Evolutionary conservation across 176 grass and related monocot species (phyloP), one percentile per base, ranked within the genome.

Genomic region (Olyra latifolia): DNA sequence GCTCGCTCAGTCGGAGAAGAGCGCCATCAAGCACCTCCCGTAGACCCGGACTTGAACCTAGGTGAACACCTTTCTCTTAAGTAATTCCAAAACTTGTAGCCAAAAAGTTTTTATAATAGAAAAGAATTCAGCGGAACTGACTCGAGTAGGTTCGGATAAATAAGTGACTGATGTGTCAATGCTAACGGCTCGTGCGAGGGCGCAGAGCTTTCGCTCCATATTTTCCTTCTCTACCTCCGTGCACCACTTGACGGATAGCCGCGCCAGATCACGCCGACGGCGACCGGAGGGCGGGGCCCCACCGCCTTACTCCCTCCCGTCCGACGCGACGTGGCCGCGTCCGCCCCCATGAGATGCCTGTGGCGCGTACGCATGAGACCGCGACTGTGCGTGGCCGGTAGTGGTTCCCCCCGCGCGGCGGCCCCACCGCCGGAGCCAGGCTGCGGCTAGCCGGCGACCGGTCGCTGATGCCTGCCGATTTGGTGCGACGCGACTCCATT

Each of bases 261-360:
- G 60, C 76, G 71, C 82, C 70, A 85, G 87, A 84, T 69, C 87
- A 80, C 62, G 54, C 45, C 19, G 76, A 89, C 38, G 76, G 70
- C 82, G 87, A 80, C 87, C 75, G 32, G 38, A 42, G 53, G 4
- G 10, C 74, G 1, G 23, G 52, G 14, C 6, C 62, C 78, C 52
- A 16, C 32, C 23, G 16, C 22, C n/a, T 19, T 10, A 0, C 7
- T 28, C 14, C 41, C 40, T 66, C 55, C 39, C 39, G 14, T 76
- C 42, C 15, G 35, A 10, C 35, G 76, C 77, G 77, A 89, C 82
- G 87, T 89, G 87, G 87, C 87, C 71, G 55, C 69, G 52, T 56
- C 70, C 61, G 30, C 44, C 77, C 77, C 87, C 87, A 69, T 16
- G 76, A 4, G 54, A 14, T 59, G 62, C 71, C 5, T 89, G 87